Percentiles rank a stretch among this genome's conserved stretches.
phyloP scores from a whole-genome alignment of 2,329 filamentous ascomycete species.

The Aspergillus nomiae region DNA sequence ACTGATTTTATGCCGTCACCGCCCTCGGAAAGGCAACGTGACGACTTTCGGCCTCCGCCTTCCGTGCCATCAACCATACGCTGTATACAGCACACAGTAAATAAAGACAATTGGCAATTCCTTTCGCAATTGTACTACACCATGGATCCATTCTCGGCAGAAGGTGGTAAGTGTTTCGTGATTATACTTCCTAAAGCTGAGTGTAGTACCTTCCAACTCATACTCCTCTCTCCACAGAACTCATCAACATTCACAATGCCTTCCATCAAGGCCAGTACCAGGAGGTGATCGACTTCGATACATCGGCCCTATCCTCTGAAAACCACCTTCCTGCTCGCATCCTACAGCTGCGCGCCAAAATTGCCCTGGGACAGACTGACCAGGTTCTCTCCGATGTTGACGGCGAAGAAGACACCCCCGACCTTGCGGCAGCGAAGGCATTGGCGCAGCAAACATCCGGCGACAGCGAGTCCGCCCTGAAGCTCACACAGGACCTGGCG shows the following conservation, averaged over 20 bases:
- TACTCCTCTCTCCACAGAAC: constrained; percentile 50
- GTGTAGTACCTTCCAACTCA: constrained; percentile 6
- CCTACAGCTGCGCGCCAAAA: constrained; percentile 77
- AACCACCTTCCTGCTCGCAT: constrained; percentile 77
- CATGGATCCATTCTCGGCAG: constrained; percentile 67
- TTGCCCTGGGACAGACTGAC: constrained; percentile 77
- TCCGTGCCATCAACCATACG: neutral
- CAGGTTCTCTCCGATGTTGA: constrained; percentile 70
- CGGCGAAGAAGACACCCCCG: constrained; percentile 66
- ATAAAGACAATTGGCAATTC: neutral
- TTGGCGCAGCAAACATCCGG: constrained; percentile 69
- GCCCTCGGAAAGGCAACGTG: constrained; percentile 24
- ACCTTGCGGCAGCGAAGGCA: constrained; percentile 74
- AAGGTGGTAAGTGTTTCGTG: constrained; percentile 54
- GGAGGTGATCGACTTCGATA: constrained; percentile 82
- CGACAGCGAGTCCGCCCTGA: constrained; percentile 63
- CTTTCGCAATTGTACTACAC: constrained; percentile 19
- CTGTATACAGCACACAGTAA: neutral
- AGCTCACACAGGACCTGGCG: constrained; percentile 67
- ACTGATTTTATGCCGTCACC: constrained; percentile 1
- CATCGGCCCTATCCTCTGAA: constrained; percentile 72
- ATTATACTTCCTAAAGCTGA: neutral
- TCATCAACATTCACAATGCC: constrained; percentile 68
- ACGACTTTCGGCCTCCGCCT: constrained; percentile 20
- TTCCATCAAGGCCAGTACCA: constrained; percentile 81